Conservation (phyloP, 495 filamentous ascomycete genomes). For the Podospora pseudopauciseta region DNA sequence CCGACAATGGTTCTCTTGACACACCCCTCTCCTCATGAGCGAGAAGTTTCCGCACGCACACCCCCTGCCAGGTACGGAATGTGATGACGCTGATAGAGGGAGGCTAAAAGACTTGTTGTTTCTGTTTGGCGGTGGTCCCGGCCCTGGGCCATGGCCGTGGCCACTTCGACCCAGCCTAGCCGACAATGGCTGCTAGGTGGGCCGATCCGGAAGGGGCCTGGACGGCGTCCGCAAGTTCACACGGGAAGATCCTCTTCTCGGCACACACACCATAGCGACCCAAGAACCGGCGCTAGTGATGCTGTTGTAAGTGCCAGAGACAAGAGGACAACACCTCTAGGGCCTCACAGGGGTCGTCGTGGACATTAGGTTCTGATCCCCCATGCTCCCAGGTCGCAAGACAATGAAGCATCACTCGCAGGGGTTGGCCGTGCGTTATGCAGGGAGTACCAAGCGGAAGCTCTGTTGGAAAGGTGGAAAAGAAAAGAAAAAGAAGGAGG, state of each 20-base stretch:
- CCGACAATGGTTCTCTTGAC: background rate
- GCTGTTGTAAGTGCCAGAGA: conserved; percentile 13
- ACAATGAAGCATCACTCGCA: conserved; percentile 18
- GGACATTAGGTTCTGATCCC: conserved; percentile 24
- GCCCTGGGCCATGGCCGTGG: conserved; percentile 24
- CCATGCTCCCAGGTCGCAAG: conserved; percentile 24
- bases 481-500: conserved; percentile 10
- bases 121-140: conserved; percentile 20
- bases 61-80: background rate
- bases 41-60: background rate
- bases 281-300: conserved; percentile 9
- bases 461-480: background rate
- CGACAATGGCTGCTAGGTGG: conserved; percentile 33
- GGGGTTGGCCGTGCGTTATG: conserved; percentile 26
- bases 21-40: background rate
- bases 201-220: conserved; percentile 28
- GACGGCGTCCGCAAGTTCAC: conserved; percentile 22
- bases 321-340: background rate
- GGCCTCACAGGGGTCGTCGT: conserved; percentile 12
- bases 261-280: conserved; percentile 14
- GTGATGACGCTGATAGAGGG: background rate
- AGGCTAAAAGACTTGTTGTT: conserved; percentile 24
- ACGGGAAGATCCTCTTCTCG: conserved; percentile 27
- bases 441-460: conserved; percentile 17
- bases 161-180: conserved; percentile 30